Percentiles rank a stretch among this genome's conserved stretches.
Conservation (phyloP, 495 filamentous ascomycete species). For the Xeromyces bisporus region DNA sequence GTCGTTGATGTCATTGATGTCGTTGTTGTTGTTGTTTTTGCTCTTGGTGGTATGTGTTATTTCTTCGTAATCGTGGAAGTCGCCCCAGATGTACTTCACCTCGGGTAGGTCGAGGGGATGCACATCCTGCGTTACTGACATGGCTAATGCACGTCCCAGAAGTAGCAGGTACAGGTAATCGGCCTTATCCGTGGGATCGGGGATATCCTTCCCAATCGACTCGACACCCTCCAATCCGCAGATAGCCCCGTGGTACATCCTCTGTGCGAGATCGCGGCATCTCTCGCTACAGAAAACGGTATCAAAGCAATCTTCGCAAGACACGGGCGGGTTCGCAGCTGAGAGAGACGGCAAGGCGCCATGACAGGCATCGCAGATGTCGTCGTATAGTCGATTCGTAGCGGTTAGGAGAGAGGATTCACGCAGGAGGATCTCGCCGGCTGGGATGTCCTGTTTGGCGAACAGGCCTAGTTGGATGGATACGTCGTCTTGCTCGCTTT, state of each 20-base stretch:
- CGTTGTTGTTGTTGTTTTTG: conserved; percentile 1
- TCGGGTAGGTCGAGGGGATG: conserved; percentile 75
- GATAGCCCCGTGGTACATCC: conserved; percentile 66
- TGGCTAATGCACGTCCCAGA: conserved; percentile 62
- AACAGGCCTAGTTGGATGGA: conserved; percentile 73
- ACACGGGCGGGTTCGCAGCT: conserved; percentile 26
- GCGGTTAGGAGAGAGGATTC: conserved; percentile 72
- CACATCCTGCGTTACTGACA: conserved; percentile 62
- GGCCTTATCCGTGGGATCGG: conserved; percentile 46
- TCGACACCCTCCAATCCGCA: conserved; percentile 70
- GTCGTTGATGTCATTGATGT: conserved; percentile 1
- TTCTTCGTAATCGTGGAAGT: conserved; percentile 32
- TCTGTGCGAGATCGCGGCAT: conserved; percentile 56
- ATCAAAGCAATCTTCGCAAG: conserved; percentile 61
- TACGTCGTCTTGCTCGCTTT: conserved; percentile 7
- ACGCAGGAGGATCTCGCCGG: conserved; percentile 58
- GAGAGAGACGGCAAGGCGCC: conserved; percentile 48
- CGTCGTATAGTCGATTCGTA: conserved; percentile 62
- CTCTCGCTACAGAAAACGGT: conserved; percentile 69
- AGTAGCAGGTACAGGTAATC: conserved; percentile 68
- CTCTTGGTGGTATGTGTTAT: conserved; percentile 1
- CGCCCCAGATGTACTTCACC: conserved; percentile 93
- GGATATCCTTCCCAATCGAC: conserved; percentile 61
- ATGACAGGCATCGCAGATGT: conserved; percentile 72
- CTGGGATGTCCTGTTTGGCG: conserved; percentile 61